Evolutionary conservation across 2,329 filamentous ascomycete genomes (phyloP).

Genomic region (Tolypocladium album): DNA sequence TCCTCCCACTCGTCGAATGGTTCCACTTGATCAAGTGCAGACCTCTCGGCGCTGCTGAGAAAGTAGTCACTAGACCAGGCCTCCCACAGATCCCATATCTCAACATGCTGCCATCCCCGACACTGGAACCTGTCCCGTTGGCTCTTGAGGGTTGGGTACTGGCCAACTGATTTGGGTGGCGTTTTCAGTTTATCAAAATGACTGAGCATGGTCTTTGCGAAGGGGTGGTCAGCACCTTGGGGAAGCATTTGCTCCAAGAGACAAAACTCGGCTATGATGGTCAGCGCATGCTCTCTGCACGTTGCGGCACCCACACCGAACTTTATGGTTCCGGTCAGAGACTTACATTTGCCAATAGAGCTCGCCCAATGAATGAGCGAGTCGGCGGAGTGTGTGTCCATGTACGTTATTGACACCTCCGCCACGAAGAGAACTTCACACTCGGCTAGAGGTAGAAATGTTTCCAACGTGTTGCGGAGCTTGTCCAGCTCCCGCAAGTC

Average conservation of each 20-base stretch:
- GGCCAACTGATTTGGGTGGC: slow-evolving; percentile 61
- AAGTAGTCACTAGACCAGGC: slow-evolving; percentile 66
- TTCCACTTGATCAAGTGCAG: slow-evolving; percentile 57
- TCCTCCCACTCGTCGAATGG: slow-evolving; percentile 97
- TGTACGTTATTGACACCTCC: slow-evolving; percentile 86
- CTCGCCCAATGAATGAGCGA: slow-evolving; percentile 70
- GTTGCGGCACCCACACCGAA: neutral
- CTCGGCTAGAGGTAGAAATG: slow-evolving; percentile 44
- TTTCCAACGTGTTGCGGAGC: slow-evolving; percentile 48
- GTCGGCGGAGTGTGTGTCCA: slow-evolving; percentile 66
- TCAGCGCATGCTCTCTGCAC: neutral
- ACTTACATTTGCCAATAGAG: slow-evolving; percentile 53
- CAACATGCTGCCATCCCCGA: slow-evolving; percentile 56
- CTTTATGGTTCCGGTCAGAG: neutral
- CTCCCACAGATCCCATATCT: slow-evolving; percentile 66
- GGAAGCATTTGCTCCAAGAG: slow-evolving; percentile 81
- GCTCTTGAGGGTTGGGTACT: slow-evolving; percentile 54
- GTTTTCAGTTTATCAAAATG: slow-evolving; percentile 77
- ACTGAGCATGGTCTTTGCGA: slow-evolving; percentile 73
- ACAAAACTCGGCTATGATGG: slow-evolving; percentile 63
- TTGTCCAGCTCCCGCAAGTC: slow-evolving; percentile 59
- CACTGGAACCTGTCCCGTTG: slow-evolving; percentile 58
- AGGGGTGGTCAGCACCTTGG: slow-evolving; percentile 66
- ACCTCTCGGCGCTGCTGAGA: slow-evolving; percentile 48
- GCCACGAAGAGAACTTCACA: slow-evolving; percentile 69